Base-by-base conservation (phyloP, 352 stramenopile genomes). In the Phytopythium cucurbitacearum region DNA sequence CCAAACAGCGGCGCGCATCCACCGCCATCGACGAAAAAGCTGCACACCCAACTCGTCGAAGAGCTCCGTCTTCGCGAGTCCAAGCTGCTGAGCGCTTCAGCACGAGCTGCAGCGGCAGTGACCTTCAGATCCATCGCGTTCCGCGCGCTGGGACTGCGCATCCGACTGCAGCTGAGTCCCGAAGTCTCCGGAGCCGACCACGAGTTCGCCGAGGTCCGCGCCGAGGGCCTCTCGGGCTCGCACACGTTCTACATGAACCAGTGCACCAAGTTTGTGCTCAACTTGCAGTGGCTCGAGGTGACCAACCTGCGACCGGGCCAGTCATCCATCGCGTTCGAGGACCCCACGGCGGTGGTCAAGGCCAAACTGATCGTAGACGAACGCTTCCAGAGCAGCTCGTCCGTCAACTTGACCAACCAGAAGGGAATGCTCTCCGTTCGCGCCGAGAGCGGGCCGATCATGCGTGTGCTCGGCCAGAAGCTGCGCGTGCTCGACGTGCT, bases 241-340 rank as follows among this genome's bases (percentile, higher is more conserved):
- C 84, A 94, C 36, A 83, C 68, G 9, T 92, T 76, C 60, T 91
- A 81, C 38, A 65, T 70, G 8, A 87, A 73, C 57, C 73, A 89
- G 34, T 83, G 71, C 36, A 90, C 80, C 1, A 92, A 92, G 59
- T 68, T 94, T 8, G 72, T 63, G 4, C 46, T 94, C 15, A 92
- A 89, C 28, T 52, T 91, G 11, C 76, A 92, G 52, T 92, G 80
- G 82, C 71, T 92, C 21, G 81, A 92, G 57, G 82, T 94, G 32
- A 90, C 75, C 40, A 94, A 94, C 45, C 33, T 92, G 35, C 74
- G 77, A n/a, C 81, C 84, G 0, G 84, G 80, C 3, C 53, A 79
- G 0, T 88, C 79, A 8, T 90, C 84, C 2, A 89, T 76, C 15
- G 67, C 70, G 0, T 94, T 94, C 53, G 80, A 91, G 21, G 84